phyloP scores from a whole-genome alignment of 2,329 filamentous ascomycete species.

The Phialophora tarda region DNA sequence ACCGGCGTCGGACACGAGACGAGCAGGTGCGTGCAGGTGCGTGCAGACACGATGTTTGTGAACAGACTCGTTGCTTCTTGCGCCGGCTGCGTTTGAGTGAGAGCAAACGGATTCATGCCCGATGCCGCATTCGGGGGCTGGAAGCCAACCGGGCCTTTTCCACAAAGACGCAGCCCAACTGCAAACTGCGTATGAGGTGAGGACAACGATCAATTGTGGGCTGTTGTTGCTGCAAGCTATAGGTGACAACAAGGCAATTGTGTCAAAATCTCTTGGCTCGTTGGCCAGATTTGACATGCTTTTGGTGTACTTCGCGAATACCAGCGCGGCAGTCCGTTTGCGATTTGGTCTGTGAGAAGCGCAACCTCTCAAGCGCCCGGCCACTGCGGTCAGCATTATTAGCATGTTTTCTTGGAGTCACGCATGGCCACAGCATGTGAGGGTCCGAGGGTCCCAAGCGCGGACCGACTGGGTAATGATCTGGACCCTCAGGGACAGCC shows the following conservation, averaged over 20 bases:
- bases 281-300: constrained; percentile 2
- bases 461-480: background rate
- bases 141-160: constrained; percentile 4
- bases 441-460: constrained; percentile 7
- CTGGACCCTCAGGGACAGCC: constrained; percentile 11
- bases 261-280: background rate
- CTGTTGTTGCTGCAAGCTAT: constrained; percentile 8
- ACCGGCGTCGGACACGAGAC: constrained; percentile 2
- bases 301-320: background rate
- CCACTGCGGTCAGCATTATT: constrained; percentile 9
- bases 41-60: constrained; percentile 16
- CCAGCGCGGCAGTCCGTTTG: constrained; percentile 4
- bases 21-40: too few species aligned
- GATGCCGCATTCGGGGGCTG: constrained; percentile 11
- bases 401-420: background rate
- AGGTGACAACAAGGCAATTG: constrained; percentile 14
- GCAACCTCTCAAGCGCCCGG: constrained; percentile 5
- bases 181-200: constrained; percentile 6
- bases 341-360: background rate
- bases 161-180: background rate
- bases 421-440: constrained; percentile 10
- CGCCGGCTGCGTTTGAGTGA: background rate
- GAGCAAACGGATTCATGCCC: background rate
- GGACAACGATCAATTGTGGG: background rate
- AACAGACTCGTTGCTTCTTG: background rate